Conservation (phyloP, 805 yeast genomes). For the Barnettozyma populi region DNA sequence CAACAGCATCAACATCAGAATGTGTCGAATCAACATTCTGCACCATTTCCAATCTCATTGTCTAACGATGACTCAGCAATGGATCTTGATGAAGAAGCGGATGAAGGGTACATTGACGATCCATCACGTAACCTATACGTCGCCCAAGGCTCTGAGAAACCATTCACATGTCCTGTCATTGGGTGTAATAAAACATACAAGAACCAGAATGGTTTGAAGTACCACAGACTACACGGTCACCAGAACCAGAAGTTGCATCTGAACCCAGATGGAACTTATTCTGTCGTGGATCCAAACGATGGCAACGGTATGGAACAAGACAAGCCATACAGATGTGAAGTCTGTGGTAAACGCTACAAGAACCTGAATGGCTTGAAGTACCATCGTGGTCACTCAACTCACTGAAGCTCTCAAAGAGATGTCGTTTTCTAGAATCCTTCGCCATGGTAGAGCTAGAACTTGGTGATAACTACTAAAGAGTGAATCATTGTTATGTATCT, state of each 20-base stretch:
- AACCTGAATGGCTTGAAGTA: constrained; percentile 93
- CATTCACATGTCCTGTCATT: constrained; percentile 95
- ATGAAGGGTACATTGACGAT: constrained; percentile 85
- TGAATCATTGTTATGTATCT: not conserved
- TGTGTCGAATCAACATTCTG: constrained; percentile 16
- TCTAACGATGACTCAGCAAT: constrained; percentile 25
- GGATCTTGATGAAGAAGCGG: constrained; percentile 48
- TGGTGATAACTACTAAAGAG: not conserved
- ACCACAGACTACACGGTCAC: constrained; percentile 94
- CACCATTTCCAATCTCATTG: constrained; percentile 31
- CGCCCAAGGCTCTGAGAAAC: constrained; percentile 89
- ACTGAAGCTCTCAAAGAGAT: constrained; percentile 33
- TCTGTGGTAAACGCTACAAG: constrained; percentile 95
- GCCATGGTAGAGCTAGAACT: not conserved
- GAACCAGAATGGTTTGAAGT: constrained; percentile 95
- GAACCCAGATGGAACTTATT: constrained; percentile 88
- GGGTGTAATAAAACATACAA: constrained; percentile 98
- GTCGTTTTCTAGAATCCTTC: not conserved
- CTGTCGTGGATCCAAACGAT: constrained; percentile 91
- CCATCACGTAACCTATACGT: constrained; percentile 94
- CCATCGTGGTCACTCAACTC: constrained; percentile 98
- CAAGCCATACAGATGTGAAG: constrained; percentile 97
- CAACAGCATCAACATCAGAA: constrained; percentile 17
- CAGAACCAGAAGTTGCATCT: constrained; percentile 89
- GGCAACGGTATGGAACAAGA: constrained; percentile 95